These are phyloP conservation scores for Penicillium crystallinum DNA, from an alignment of 495 filamentous ascomycete genomes.

Conservation along the genomic window DNA sequence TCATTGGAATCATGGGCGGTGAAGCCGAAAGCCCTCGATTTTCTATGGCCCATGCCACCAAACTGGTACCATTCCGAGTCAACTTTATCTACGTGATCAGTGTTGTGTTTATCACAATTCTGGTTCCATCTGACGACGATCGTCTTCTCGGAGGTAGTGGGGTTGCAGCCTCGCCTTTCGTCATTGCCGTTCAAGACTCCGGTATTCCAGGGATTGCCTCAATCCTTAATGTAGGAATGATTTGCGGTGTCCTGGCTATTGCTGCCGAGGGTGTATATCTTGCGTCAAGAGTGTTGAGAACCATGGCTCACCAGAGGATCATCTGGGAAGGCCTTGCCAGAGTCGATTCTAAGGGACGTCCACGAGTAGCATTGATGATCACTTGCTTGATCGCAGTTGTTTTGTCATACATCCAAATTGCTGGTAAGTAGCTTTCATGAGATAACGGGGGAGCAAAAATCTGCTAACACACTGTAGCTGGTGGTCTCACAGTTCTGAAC, in stretches of 20 bases:
- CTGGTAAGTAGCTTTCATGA: conserved; percentile 7
- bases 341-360: conserved; percentile 24
- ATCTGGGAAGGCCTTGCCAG: conserved; percentile 16
- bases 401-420: conserved; percentile 27
- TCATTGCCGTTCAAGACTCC: conserved; percentile 27
- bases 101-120: conserved; percentile 22
- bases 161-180: conserved; percentile 29
- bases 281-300: conserved; percentile 24
- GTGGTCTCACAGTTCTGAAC: conserved; percentile 8
- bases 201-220: conserved; percentile 22
- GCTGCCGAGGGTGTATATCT: conserved; percentile 27
- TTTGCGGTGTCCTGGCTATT: conserved; percentile 26
- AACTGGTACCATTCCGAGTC: conserved; percentile 27
- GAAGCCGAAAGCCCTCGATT: conserved; percentile 24
- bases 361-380: conserved; percentile 15
- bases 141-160: conserved; percentile 16
- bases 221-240: conserved; percentile 28
- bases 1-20: conserved; percentile 22
- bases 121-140: conserved; percentile 26
- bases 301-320: conserved; percentile 25
- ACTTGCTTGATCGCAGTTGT: conserved; percentile 17
- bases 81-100: conserved; percentile 25
- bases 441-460: background rate
- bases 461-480: background rate
- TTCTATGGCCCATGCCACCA: conserved; percentile 25